Percentiles rank a stretch among this genome's conserved stretches.
These are phyloP conservation scores for Chlorella sp. DNA, from an alignment of 139 green algal genomes.

Conservation along the genomic window DNA sequence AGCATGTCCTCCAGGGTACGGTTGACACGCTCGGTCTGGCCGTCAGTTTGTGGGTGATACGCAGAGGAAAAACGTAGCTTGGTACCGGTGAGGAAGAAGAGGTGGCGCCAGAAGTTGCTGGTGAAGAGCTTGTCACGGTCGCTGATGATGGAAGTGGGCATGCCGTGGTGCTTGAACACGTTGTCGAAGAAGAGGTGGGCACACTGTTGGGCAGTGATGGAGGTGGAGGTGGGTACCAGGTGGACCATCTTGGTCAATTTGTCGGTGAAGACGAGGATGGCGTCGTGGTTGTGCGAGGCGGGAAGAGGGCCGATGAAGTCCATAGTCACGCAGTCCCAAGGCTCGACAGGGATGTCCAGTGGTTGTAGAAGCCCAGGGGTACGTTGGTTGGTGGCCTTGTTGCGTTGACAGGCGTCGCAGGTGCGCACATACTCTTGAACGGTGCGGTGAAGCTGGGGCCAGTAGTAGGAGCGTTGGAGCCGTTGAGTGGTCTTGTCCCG, in stretches of 20 bases:
- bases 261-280: constrained; percentile 52
- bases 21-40: constrained; percentile 52
- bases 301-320: constrained; percentile 49
- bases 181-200: constrained; percentile 32
- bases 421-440: too few species aligned
- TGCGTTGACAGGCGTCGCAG: constrained; percentile 2
- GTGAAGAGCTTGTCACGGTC: constrained; percentile 51
- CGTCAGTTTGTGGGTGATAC: constrained; percentile 58
- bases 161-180: constrained; percentile 28
- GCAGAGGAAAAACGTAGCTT: constrained; percentile 39
- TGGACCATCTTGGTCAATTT: constrained; percentile 45
- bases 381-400: too few species aligned
- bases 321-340: constrained; percentile 37
- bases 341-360: constrained; percentile 22
- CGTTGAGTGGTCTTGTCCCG: too few species aligned
- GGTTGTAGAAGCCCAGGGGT: too few species aligned
- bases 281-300: constrained; percentile 8
- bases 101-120: constrained; percentile 29
- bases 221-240: constrained; percentile 23
- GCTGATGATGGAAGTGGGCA: constrained; percentile 42
- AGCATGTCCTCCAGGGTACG: constrained; percentile 7
- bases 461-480: too few species aligned
- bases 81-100: constrained; percentile 31
- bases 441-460: too few species aligned
- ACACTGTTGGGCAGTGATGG: constrained; percentile 15